Evolutionary conservation across 2,329 filamentous ascomycete species (phyloP), one percentile per base, ranked within the genome.

Genomic region (Emergomyces orientalis): DNA sequence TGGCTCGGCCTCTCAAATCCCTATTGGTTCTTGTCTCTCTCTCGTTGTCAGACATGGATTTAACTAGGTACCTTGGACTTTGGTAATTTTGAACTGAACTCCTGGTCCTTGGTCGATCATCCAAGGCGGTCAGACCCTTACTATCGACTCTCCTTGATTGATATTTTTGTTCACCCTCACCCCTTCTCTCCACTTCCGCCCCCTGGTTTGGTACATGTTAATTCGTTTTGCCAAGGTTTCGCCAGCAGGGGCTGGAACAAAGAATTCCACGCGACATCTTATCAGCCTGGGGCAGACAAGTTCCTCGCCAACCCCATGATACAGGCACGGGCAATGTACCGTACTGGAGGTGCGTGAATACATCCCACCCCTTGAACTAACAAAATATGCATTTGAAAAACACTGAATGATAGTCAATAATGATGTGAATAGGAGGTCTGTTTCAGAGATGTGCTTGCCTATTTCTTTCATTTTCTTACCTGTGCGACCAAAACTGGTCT

Each of bases 281-380:
- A 59, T 47, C 57, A 34, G 41, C n/a, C 30, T 59, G 39, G n/a
- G n/a, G n/a, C n/a, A 37, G 34, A 59, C 25, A 8, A 59, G 41
- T 59, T 22, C 25, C 3, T 14, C 41, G 2, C 9, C 27, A 56
- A 56, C 19, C 27, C 27, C 27, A 47, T 32, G 25, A 43, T 17
- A n/a, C 25, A 55, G 30, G 19, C 32, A 34, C 52, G 13, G 11
- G 39, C 17, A 17, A 14, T 14, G 39, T 17, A 13, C 39, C 11
- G 11, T 9, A 13, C 39, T 37, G 11, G 8, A n/a, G 32, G n/a
- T 56, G 7, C 22, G 25, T 39, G 34, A n/a, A 57, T 25, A 41
- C 54, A 17, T 27, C n/a, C 13, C 25, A n/a, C 39, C 25, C 25
- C 27, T 47, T 34, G 14, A 39, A 39, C 54, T 41, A 25, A 37